These are phyloP conservation scores for Crithidia sp. DNA, from an alignment of 208 protist species.

Conservation along the genomic window DNA sequence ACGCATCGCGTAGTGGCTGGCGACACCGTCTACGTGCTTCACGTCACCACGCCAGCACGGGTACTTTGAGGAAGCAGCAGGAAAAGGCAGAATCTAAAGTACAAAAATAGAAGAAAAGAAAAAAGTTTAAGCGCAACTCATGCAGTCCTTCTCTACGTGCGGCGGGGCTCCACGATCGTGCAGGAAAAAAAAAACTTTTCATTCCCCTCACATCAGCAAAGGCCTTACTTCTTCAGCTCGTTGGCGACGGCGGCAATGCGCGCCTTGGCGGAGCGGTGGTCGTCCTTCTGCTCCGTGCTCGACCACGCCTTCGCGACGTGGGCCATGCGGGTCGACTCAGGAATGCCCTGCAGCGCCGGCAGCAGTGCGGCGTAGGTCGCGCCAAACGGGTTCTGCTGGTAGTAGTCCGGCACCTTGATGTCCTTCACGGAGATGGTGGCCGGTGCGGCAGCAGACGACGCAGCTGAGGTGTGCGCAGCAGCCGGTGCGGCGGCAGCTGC, in stretches of 20 bases:
- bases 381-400: slow-evolving; percentile 34
- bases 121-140: neutral
- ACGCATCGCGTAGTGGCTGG: too few species aligned
- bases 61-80: neutral
- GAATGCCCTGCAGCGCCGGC: slow-evolving; percentile 15
- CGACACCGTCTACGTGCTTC: too few species aligned
- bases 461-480: neutral
- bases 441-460: neutral
- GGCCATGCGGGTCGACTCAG: slow-evolving; percentile 30
- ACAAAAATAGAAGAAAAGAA: slow-evolving; percentile 9
- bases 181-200: neutral
- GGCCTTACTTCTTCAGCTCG: slow-evolving; percentile 27
- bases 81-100: neutral
- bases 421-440: slow-evolving; percentile 10
- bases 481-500: slow-evolving; percentile 1
- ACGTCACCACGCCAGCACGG: too few species aligned
- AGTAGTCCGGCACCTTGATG: slow-evolving; percentile 38
- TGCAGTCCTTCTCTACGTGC: too few species aligned
- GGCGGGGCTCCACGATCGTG: too few species aligned
- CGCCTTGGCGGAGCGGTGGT: slow-evolving; percentile 32
- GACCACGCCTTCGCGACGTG: slow-evolving; percentile 43
- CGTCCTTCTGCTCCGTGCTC: slow-evolving; percentile 17
- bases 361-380: slow-evolving; percentile 43
- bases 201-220: too few species aligned
- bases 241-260: slow-evolving; percentile 43